Conservation (phyloP, 371 early-diverging fungal species). For the Mortierella sp. region DNA sequence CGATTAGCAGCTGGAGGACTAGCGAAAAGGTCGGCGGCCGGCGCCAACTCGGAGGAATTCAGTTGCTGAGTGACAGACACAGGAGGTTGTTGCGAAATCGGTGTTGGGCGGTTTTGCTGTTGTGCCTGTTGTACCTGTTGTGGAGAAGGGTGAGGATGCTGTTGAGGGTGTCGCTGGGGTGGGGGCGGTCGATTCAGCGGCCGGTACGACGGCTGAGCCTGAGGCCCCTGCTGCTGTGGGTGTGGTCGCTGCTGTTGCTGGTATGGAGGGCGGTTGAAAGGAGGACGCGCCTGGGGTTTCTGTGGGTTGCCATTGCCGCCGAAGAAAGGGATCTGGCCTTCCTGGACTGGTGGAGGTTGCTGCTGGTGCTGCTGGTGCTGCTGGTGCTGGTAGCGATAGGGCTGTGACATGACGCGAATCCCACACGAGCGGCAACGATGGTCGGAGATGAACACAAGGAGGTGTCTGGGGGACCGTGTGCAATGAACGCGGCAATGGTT, state of each 20-base stretch:
- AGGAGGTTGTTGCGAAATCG: too few species aligned
- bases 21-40: slow-evolving; percentile 5
- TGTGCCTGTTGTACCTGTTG: not conserved
- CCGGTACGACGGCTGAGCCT: too few species aligned
- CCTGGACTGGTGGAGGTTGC: not conserved
- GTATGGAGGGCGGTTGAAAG: not conserved
- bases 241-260: slow-evolving; percentile 3
- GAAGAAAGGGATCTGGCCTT: slow-evolving; percentile 1
- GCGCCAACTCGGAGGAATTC: slow-evolving; percentile 1
- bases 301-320: not conserved
- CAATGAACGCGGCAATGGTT: too few species aligned
- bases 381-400: too few species aligned
- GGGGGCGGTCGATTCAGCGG: not conserved
- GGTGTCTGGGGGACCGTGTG: too few species aligned
- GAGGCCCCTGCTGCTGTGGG: not conserved
- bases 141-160: not conserved
- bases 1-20: slow-evolving; percentile 7
- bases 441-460: not conserved
- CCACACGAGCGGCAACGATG: not conserved
- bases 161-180: not conserved
- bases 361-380: slow-evolving; percentile 1
- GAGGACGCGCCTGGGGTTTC: too few species aligned
- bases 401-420: slow-evolving; percentile 2
- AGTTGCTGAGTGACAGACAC: not conserved
- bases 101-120: too few species aligned